A percentile compares a stretch with the other conserved stretches of the same genome.
Conservation (phyloP, 2,329 filamentous ascomycete species). For the Diplocarpon mali region DNA sequence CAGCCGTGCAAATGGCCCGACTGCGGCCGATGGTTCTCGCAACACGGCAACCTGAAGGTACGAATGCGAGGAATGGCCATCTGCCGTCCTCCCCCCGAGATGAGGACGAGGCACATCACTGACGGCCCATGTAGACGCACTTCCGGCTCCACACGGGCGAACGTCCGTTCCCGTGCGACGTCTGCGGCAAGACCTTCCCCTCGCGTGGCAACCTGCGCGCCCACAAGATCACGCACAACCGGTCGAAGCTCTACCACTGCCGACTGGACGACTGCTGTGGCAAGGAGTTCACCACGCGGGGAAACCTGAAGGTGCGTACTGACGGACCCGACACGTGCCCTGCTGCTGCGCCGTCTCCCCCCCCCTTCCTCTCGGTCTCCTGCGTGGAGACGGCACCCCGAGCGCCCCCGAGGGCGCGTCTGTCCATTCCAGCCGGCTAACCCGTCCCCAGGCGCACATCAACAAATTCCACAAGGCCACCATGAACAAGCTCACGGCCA, state of each 20-base stretch:
- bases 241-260: constrained; percentile 70
- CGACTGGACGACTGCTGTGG: constrained; percentile 66
- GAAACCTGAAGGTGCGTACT: constrained; percentile 68
- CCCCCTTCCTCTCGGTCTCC: neutral
- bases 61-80: no score
- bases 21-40: constrained; percentile 75
- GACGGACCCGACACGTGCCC: no score
- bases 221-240: constrained; percentile 71
- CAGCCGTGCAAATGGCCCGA: constrained; percentile 52
- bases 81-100: no score
- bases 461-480: constrained; percentile 85
- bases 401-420: no score
- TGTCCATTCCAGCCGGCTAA: neutral
- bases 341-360: no score
- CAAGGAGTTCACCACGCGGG: constrained; percentile 81
- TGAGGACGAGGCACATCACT: no score
- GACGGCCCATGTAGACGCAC: constrained; percentile 50
- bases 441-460: constrained; percentile 60
- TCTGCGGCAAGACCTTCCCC: constrained; percentile 73
- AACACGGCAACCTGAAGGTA: constrained; percentile 83
- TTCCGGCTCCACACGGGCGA: constrained; percentile 80
- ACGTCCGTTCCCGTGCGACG: constrained; percentile 68
- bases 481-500: constrained; percentile 55
- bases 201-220: constrained; percentile 78
- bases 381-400: no score